Evolutionary conservation across 192 early-diverging fungal genomes (phyloP), one percentile per base, ranked within the genome.

Genomic region (Gamsiella multidivaricata): DNA sequence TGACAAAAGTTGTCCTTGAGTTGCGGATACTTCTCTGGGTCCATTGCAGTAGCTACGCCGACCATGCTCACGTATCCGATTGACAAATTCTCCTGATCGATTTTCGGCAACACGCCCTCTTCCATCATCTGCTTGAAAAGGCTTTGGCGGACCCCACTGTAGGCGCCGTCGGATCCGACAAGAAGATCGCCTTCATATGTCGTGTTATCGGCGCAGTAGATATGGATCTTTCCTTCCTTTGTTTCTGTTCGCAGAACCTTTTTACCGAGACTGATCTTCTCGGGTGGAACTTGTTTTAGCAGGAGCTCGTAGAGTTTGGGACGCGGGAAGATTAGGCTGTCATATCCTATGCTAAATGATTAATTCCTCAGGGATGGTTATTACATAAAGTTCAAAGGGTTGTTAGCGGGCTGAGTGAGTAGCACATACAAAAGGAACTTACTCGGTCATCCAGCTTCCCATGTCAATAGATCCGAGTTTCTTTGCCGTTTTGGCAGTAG

Each of bases 91-190:
- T 37, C 52, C 3, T n/a, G 26, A 31, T 65, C 62, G 33, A 5
- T n/a, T 18, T 41, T 41, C 1, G 62, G 51, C 20, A 65, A 37
- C 3, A 39, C 14, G 28, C 25, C 51, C 43, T 54, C 1, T 0
- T 50, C 28, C 7, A 8, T 20, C 28, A 54, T 36, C 28, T 15
- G 10, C 51, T 54, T 65, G 41, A 29, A 65, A 9, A 65, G 46
- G 11, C 51, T 29, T 25, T 53, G 51, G 3, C 62, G 49, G 10
- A 65, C 51, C 7, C 32, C 36, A 14, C 36, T 43, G 22, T 65
- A 65, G 11, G 62, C 62, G 8, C 62, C 62, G 33, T 65, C 62
- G 26, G 62, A 50, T 18, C 62, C 62, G 37, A 65, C 62, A 20
- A 65, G 51, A 2, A 65, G 25, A 42, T 53, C 51, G 2, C 62